These are phyloP conservation scores for Stereocaulon alpinum DNA, from an alignment of 495 filamentous ascomycete genomes.

Conservation along the genomic window DNA sequence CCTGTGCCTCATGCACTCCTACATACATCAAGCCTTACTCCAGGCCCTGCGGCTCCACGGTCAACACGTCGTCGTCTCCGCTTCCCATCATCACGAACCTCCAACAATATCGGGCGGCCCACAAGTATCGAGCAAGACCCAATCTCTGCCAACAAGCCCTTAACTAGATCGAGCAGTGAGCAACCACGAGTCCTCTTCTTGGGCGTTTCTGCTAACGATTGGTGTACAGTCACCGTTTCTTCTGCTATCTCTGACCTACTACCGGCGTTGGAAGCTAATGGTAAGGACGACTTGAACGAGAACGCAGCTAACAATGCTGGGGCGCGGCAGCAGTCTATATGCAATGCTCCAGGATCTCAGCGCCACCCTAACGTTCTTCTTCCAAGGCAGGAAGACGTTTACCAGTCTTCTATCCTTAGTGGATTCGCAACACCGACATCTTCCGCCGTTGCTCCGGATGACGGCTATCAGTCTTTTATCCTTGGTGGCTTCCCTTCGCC, in stretches of 20 bases:
- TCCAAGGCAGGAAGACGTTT: constrained; percentile 13
- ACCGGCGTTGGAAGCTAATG: neutral
- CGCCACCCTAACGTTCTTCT: neutral
- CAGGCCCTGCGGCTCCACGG: neutral
- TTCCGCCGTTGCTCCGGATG: constrained; percentile 3
- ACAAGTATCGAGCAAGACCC: neutral
- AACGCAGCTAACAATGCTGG: neutral
- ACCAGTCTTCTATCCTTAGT: constrained; percentile 19
- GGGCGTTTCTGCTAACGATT: too few relatives aligned
- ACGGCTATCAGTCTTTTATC: constrained; percentile 19
- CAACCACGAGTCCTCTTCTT: neutral
- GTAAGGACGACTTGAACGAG: neutral
- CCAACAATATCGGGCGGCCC: neutral
- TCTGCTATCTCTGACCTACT: neutral
- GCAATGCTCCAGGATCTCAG: neutral
- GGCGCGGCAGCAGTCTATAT: neutral
- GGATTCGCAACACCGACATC: constrained; percentile 10
- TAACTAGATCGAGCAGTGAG: neutral
- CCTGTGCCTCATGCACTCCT: neutral
- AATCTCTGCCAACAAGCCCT: neutral
- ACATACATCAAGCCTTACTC: neutral
- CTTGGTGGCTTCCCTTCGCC: constrained; percentile 9
- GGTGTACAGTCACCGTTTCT: neutral
- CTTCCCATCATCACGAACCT: neutral
- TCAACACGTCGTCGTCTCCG: constrained; percentile 1